Evolutionary conservation across 495 filamentous ascomycete genomes (phyloP).

Genomic region (Penicillium ucsense): DNA sequence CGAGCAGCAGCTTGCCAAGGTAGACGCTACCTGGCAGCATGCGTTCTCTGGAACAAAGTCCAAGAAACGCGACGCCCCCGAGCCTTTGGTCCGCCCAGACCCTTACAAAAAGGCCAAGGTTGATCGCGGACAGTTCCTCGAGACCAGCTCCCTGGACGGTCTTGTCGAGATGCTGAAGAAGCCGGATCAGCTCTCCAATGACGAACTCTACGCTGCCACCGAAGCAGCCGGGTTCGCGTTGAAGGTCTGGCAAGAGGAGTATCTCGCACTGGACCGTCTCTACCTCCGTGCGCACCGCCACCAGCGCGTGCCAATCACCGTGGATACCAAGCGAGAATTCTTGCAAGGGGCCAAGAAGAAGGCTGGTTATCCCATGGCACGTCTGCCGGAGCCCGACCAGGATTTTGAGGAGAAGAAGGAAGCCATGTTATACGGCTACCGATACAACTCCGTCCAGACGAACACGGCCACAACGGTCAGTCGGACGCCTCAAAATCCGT

Average conservation of each 20-base stretch:
- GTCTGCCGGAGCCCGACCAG: slow-evolving; percentile 7
- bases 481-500: slow-evolving; percentile 30
- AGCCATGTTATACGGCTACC: slow-evolving; percentile 34
- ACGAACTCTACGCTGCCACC: slow-evolving; percentile 44
- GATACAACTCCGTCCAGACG: slow-evolving; percentile 14
- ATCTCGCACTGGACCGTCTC: slow-evolving; percentile 46
- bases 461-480: slow-evolving; percentile 4
- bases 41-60: slow-evolving; percentile 25
- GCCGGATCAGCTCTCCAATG: slow-evolving; percentile 24
- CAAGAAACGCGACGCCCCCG: slow-evolving; percentile 35
- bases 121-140: slow-evolving; percentile 36
- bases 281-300: slow-evolving; percentile 40
- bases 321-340: slow-evolving; percentile 10
- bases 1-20: slow-evolving; percentile 16
- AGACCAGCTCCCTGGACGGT: slow-evolving; percentile 23
- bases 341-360: slow-evolving; percentile 12
- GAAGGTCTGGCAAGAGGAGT: slow-evolving; percentile 55
- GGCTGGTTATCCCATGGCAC: slow-evolving; percentile 9
- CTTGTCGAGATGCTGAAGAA: slow-evolving; percentile 28
- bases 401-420: slow-evolving; percentile 36
- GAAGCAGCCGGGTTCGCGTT: slow-evolving; percentile 45
- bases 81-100: slow-evolving; percentile 36
- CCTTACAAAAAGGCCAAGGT: slow-evolving; percentile 29
- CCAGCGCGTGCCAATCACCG: slow-evolving; percentile 5
- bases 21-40: slow-evolving; percentile 22